Percentiles rank a stretch among this genome's conserved stretches.
Conservation (phyloP, 345 rosid species). For the Citrus glauca region DNA sequence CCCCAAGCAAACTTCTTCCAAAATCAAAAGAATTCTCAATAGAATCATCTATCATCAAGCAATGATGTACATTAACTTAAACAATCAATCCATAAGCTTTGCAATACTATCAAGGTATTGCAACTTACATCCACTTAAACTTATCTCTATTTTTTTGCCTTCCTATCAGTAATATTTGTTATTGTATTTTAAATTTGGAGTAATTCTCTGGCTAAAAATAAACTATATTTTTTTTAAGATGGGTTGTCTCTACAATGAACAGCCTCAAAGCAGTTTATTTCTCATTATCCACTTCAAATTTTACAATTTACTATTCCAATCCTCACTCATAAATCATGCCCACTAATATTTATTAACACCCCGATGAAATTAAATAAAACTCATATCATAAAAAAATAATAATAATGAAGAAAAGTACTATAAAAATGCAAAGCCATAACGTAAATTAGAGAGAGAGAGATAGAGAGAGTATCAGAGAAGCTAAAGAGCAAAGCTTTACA, state of each 20-base stretch:
- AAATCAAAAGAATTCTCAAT: background rate
- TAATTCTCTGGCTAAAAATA: background rate
- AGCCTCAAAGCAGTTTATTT: background rate
- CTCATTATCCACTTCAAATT: background rate
- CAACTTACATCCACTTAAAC: background rate
- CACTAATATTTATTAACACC: too few species aligned
- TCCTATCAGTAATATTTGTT: background rate
- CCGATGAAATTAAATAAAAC: background rate
- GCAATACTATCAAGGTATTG: background rate
- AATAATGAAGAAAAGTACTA: background rate
- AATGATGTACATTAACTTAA: background rate
- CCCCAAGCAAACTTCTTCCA: too few species aligned
- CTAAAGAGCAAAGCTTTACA: background rate
- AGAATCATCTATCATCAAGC: background rate
- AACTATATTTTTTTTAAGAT: background rate
- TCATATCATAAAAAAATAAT: background rate
- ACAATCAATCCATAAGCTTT: background rate
- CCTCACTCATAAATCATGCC: background rate
- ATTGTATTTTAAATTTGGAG: background rate
- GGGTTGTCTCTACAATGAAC: background rate
- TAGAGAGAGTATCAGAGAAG: background rate
- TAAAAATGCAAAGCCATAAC: background rate
- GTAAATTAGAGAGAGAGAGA: background rate
- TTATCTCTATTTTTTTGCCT: background rate
- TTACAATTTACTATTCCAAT: background rate